Evolutionary conservation across 2,329 filamentous ascomycete species (phyloP), one percentile per base, ranked within the genome.

Genomic region (Fusarium sp.): DNA sequence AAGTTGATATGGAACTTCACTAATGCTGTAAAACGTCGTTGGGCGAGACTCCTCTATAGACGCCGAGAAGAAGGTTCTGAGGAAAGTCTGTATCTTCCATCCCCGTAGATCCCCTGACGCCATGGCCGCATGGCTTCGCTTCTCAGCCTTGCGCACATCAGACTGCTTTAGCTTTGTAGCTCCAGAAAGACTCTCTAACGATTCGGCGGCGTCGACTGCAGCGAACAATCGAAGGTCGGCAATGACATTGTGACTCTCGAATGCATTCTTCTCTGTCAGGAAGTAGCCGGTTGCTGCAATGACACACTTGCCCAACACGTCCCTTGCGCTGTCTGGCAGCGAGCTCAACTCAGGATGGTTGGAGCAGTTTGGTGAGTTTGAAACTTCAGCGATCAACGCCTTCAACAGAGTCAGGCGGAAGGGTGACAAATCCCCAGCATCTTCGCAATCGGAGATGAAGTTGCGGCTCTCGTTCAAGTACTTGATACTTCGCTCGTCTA

Each of bases 61-160:
- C 6, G 76, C 65, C 1, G 77, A 72, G 22, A 84, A 76, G 50
- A 81, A 77, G 6, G 73, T 80, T 7, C 77, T 77, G 10, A 86
- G 69, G 55, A 87, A 83, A 5, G 77, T 80, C 55, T 82, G 79
- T 28, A 85, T 68, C 65, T 81, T 81, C 84, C 85, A 87, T 7
- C 82, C 84, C 31, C 77, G 74, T 15, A 82, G 33, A 28, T 81
- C 77, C 1, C 80, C 81, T 6, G 72, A 63, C 7, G 72, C 45
- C 72, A 83, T 79, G 1, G 77, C 75, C 22, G 76, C 58, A 31
- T 70, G 72, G 49, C 78, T 80, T 46, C 75, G 68, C 58, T 78
- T 78, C 50, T 81, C 80, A 7, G 83, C 73, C 49, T 78, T 80
- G 26, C 75, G 75, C 14, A 78, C 54, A 11, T 78, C 70, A 4